Conservation (phyloP, 164 flowering plant genomes). For the Houttuynia cordata region DNA sequence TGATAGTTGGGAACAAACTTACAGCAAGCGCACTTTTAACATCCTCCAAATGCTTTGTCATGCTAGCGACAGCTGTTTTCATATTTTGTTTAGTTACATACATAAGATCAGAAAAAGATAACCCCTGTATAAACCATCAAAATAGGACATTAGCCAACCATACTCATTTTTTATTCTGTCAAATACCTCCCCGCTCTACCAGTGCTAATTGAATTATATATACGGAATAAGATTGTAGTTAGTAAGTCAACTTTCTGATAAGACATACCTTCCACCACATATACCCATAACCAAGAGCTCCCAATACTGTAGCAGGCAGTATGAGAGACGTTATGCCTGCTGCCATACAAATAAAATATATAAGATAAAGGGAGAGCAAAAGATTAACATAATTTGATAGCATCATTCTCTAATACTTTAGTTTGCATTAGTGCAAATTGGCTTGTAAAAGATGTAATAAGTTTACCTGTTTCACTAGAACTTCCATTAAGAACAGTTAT, state of each 20-base stretch:
- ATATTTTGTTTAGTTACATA: slow-evolving; percentile 78
- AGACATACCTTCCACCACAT: slow-evolving; percentile 95
- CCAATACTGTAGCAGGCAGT: slow-evolving; percentile 64
- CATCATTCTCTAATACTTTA: too few species aligned
- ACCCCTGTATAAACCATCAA: slow-evolving; percentile 39
- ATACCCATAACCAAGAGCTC: slow-evolving; percentile 83
- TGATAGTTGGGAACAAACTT: slow-evolving; percentile 3
- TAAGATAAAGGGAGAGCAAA: neutral
- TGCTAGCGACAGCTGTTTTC: slow-evolving; percentile 81
- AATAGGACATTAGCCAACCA: neutral
- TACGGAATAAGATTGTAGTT: too few species aligned
- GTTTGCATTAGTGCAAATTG: too few species aligned
- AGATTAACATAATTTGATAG: too few species aligned
- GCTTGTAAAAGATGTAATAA: too few species aligned
- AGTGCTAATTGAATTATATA: too few species aligned
- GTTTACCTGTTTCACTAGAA: slow-evolving; percentile 38
- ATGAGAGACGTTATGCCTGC: slow-evolving; percentile 36
- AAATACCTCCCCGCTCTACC: too few species aligned
- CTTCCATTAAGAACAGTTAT: slow-evolving; percentile 67
- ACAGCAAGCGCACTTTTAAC: slow-evolving; percentile 71
- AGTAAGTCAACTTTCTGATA: too few species aligned
- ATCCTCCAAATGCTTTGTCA: slow-evolving; percentile 67
- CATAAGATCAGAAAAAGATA: slow-evolving; percentile 77
- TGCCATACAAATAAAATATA: slow-evolving; percentile 9
- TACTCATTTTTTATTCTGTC: too few species aligned